These are phyloP conservation scores for Neurospora sp. DNA, from an alignment of 495 filamentous ascomycete genomes.

Conservation along the genomic window DNA sequence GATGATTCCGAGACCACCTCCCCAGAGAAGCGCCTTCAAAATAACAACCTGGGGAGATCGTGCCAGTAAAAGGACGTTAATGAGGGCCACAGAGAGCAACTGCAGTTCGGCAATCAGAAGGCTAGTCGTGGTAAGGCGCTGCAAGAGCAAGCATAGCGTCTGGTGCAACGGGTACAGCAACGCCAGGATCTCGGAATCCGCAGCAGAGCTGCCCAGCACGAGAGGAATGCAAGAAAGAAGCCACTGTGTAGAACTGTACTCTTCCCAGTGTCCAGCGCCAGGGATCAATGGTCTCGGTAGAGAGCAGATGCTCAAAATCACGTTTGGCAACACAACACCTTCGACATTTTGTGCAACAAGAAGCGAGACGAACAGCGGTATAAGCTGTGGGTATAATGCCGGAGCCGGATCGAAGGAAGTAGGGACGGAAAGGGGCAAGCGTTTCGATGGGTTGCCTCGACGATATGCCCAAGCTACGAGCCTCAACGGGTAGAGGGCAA, in stretches of 20 bases:
- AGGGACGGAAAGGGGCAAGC: slow-evolving; percentile 45
- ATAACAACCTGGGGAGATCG: slow-evolving; percentile 77
- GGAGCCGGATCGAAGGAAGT: slow-evolving; percentile 82
- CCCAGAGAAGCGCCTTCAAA: slow-evolving; percentile 74
- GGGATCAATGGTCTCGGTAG: slow-evolving; percentile 68
- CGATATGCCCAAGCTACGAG: slow-evolving; percentile 33
- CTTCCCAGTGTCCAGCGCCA: slow-evolving; percentile 38
- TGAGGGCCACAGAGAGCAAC: slow-evolving; percentile 68
- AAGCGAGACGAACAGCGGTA: slow-evolving; percentile 70
- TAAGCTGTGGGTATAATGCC: slow-evolving; percentile 69
- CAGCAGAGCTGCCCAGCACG: slow-evolving; percentile 15
- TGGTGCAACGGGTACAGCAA: slow-evolving; percentile 82
- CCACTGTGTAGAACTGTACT: slow-evolving; percentile 62
- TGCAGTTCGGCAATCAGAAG: slow-evolving; percentile 79
- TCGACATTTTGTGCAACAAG: slow-evolving; percentile 53
- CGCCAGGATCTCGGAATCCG: slow-evolving; percentile 47
- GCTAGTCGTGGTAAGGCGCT: slow-evolving; percentile 77
- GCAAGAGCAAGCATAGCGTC: slow-evolving; percentile 60
- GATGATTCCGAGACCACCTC: slow-evolving; percentile 71
- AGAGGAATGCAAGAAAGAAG: slow-evolving; percentile 51
- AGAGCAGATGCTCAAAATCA: slow-evolving; percentile 69
- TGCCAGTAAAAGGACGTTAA: slow-evolving; percentile 73
- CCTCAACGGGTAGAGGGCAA: slow-evolving; percentile 37
- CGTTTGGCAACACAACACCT: slow-evolving; percentile 59
- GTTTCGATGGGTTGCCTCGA: slow-evolving; percentile 23